Conservation (phyloP, 139 green algal genomes). For the Desmodesmus armatus region DNA sequence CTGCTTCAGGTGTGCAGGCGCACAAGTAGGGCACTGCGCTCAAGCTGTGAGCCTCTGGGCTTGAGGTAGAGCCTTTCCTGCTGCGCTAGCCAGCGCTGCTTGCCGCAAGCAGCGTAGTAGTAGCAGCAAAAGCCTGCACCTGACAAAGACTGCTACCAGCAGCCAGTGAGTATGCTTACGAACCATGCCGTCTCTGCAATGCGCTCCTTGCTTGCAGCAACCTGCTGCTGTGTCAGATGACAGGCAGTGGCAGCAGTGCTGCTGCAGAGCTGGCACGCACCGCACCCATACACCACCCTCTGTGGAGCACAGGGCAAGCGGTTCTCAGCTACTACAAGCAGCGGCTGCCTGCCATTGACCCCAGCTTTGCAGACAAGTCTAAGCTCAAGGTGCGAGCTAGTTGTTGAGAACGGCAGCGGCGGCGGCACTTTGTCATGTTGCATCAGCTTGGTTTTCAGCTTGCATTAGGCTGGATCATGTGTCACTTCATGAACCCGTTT, state of each 20-base stretch:
- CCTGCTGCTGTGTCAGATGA: slow-evolving; percentile 31
- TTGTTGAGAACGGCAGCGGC: too few species aligned
- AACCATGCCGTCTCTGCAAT: background rate
- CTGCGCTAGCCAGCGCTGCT: background rate
- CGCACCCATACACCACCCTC: background rate
- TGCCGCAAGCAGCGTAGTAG: background rate
- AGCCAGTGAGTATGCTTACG: background rate
- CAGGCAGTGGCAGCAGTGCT: background rate
- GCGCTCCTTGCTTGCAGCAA: background rate
- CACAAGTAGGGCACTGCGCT: background rate
- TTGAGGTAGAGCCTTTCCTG: background rate
- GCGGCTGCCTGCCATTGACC: slow-evolving; percentile 30
- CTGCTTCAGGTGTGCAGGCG: slow-evolving; percentile 42
- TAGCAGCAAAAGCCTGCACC: background rate
- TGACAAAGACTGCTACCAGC: background rate
- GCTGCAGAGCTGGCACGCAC: background rate
- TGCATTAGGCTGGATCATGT: too few species aligned
- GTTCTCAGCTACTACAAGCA: slow-evolving; percentile 34
- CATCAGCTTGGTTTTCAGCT: too few species aligned
- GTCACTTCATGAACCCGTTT: too few species aligned
- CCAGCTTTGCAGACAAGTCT: slow-evolving; percentile 21
- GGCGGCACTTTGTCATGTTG: too few species aligned
- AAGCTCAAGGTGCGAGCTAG: slow-evolving; percentile 37
- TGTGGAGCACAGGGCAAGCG: slow-evolving; percentile 45
- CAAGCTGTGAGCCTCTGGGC: background rate